Evolutionary conservation across 2,329 filamentous ascomycete species (phyloP), one percentile per base, ranked within the genome.

Genomic region (Fusarium anguioides): DNA sequence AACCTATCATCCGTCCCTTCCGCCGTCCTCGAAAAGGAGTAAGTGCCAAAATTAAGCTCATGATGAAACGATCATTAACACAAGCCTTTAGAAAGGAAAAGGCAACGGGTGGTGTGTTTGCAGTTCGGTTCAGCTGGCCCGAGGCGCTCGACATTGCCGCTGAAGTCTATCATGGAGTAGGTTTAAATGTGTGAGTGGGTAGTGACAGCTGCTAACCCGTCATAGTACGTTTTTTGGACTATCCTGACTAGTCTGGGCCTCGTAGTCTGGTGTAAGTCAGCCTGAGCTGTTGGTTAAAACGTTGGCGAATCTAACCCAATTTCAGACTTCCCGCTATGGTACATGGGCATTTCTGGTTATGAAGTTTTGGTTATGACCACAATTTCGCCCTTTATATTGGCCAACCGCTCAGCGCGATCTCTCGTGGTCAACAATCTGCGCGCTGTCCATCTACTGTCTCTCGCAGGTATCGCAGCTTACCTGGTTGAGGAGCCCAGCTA

Each of bases 331-430:
- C 96, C 96, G 15, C 87, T 99, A 12, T 99, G 96, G 96, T 89
- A 97, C 77, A 99, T 99, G 96, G 96, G 96, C 26, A 96, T 99
- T 62, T 98, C 95, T 6, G 96, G 96, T 65, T 99, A 96, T 75
- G 96, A 99, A 80, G 91, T 89, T 40, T 84, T 97, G 69, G 90
- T 99, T 74, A 91, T 98, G 88, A 87, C 86, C 47, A 95, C 93
- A 5, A 79, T 95, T 49, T 92, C 94, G 6, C 96, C 96, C 0
- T 83, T 94, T 36, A 78, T 98, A 20, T 87, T 99, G 40, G 89
- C 85, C 21, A 90, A 94, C 64, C 85, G 84, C 44, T 82, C 89
- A 2, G 61, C 97, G 18, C 90, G 93, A 60, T 86, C 85, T 36
- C 77, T 92, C 17, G 84, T 92, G 12, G 81, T 91, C 50, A 87